A percentile compares a stretch with the other conserved stretches of the same genome.
Evolutionary conservation across 257 asterid species (phyloP).

Genomic region (Jaltomata sinuosa): DNA sequence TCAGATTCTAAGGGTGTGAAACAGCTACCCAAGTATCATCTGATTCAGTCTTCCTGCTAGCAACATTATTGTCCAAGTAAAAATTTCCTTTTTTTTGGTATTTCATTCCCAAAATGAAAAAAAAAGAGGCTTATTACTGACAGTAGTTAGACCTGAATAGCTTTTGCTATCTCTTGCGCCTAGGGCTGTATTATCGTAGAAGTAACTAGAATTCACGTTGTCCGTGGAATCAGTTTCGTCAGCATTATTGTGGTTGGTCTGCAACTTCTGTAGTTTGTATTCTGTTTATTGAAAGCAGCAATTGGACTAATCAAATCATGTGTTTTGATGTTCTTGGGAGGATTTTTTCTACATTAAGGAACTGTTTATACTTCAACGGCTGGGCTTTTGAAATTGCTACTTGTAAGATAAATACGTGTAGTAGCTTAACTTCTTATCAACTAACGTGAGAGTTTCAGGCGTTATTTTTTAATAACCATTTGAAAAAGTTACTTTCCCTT

Average conservation of each 20-base stretch:
- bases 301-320: neutral
- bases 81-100: neutral
- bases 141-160: neutral
- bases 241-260: neutral
- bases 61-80: neutral
- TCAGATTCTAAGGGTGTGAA: conserved; percentile 94
- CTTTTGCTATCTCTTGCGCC: neutral
- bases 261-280: neutral
- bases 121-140: neutral
- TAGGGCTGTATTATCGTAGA: neutral
- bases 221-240: neutral
- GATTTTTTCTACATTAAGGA: neutral
- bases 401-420: neutral
- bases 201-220: neutral
- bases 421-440: neutral
- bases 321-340: neutral
- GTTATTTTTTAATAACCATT: neutral
- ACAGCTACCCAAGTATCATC: neutral
- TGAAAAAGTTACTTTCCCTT: neutral
- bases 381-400: neutral
- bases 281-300: neutral
- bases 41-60: neutral
- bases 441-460: neutral
- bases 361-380: neutral
- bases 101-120: neutral